Evolutionary conservation across 2,329 filamentous ascomycete genomes (phyloP).

Genomic region (Setomelanomma holmii): DNA sequence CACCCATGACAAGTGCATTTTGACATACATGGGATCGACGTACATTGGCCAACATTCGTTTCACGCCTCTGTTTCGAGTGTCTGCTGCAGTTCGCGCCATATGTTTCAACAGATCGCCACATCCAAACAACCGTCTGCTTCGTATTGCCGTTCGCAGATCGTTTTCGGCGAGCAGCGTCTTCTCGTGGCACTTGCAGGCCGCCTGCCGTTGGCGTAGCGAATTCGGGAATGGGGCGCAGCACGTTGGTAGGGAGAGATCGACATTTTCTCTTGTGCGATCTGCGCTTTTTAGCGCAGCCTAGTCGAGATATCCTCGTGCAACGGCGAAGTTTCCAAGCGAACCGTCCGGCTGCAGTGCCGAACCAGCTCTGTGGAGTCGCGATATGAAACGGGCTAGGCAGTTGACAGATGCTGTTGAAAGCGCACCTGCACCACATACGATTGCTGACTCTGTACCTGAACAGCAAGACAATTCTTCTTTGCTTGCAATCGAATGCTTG

Average conservation of each 20-base stretch:
- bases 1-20: constrained; percentile 24
- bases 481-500: too few relatives aligned
- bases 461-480: too few relatives aligned
- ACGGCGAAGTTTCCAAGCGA: constrained; percentile 26
- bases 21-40: constrained; percentile 2
- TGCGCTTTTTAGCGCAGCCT: constrained; percentile 13
- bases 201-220: constrained; percentile 29
- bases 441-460: too few relatives aligned
- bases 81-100: constrained; percentile 30
- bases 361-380: constrained; percentile 30
- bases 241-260: constrained; percentile 4
- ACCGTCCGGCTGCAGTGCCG: constrained; percentile 31
- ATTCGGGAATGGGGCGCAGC: constrained; percentile 1
- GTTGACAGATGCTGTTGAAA: too few relatives aligned
- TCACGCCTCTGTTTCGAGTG: constrained; percentile 38
- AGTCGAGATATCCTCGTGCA: constrained; percentile 27
- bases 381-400: constrained; percentile 2
- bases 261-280: constrained; percentile 14
- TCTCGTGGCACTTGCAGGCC: constrained; percentile 34
- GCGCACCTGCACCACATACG: too few relatives aligned
- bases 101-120: constrained; percentile 33
- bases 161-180: constrained; percentile 23
- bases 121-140: constrained; percentile 22
- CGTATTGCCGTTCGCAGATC: constrained; percentile 32
- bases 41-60: constrained; percentile 22